These are phyloP conservation scores for Plicaturopsis crispa DNA, from an alignment of 768 basidiomycete genomes.

Conservation along the genomic window DNA sequence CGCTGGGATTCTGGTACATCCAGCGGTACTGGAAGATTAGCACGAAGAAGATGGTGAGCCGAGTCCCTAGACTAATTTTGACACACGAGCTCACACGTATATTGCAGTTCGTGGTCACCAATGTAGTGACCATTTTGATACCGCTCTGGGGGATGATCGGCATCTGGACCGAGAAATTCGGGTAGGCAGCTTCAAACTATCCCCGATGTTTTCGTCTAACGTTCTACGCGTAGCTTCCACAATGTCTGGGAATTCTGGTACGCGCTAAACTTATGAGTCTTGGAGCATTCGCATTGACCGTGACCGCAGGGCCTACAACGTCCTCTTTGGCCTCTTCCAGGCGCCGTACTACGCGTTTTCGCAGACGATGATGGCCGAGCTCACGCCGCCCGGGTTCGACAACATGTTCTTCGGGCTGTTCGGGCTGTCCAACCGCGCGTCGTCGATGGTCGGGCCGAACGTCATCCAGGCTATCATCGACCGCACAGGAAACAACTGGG, in stretches of 20 bases:
- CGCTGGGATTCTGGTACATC: slow-evolving; percentile 78
- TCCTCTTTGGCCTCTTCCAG: slow-evolving; percentile 76
- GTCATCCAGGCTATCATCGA: slow-evolving; percentile 82
- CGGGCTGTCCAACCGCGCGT: slow-evolving; percentile 76
- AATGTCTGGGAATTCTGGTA: slow-evolving; percentile 87
- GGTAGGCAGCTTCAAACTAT: slow-evolving; percentile 37
- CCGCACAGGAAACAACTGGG: slow-evolving; percentile 66
- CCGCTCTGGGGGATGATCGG: slow-evolving; percentile 86
- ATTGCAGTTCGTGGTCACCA: slow-evolving; percentile 64
- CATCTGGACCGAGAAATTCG: slow-evolving; percentile 70
- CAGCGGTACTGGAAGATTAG: slow-evolving; percentile 72
- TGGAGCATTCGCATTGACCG: neutral
- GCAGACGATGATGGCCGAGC: slow-evolving; percentile 85
- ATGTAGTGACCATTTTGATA: slow-evolving; percentile 68
- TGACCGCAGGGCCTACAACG: slow-evolving; percentile 67
- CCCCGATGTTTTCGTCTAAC: neutral
- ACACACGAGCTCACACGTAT: neutral
- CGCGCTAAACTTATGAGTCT: slow-evolving; percentile 11
- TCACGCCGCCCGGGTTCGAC: slow-evolving; percentile 82
- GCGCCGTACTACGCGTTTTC: slow-evolving; percentile 85
- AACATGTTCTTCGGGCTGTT: slow-evolving; percentile 89
- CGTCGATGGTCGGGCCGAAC: slow-evolving; percentile 83
- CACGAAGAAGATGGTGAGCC: slow-evolving; percentile 78
- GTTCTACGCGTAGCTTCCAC: slow-evolving; percentile 63
- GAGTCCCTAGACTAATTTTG: slow-evolving; percentile 4